Base-by-base conservation (phyloP, 2,329 filamentous ascomycete genomes). In the Zasmidium citrigriseum region DNA sequence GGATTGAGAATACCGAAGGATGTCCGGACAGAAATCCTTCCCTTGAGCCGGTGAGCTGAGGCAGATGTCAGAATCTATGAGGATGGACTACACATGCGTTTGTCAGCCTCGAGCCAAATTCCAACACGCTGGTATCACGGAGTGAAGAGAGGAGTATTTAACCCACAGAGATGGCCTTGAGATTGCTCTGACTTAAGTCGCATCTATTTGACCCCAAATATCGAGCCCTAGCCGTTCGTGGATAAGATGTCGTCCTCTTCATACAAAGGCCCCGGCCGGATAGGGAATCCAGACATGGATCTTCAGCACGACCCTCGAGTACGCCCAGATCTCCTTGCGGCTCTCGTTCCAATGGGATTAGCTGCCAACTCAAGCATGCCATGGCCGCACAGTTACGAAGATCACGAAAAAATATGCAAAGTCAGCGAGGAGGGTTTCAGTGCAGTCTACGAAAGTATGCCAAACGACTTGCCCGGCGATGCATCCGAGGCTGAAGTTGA, bases 381-480 rank as follows among this genome's bases (percentile, higher is more conserved):
- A 51, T 51, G 47, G 18, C 22, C 46, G 11, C 21, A 57, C 5
- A 44, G 23, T 14, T 20, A 46, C 2, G 59, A 59, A 4, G 47
- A 57, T 16, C 25, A 56, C 2, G 54, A 59, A 38, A 34, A 49
- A 1, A 29, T 47, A 5, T 18, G n/a, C 49, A 34, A 52, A 29
- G 9, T 24, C 21, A 41, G 24, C 20, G 27, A 59, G 46, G 51
- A 58, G 11, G 56, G 46, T 64, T 63, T 63, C 54, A 67, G 62
- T 83, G 81, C 83, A 71, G 89, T 96, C 70, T 97, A 93, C 91
- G 89, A 96, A 68, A 77, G 80, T 64, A 85, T 89, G 67, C 95
- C 91, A 77, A 95, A 93, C 25, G 60, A 67, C 18, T 25, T 67
- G n/a, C 60, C 64, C 4, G 47, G 49, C 20, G 60, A 67, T 29